Percentiles rank a stretch among this genome's conserved stretches.
Evolutionary conservation across 139 green algal genomes (phyloP).

Genomic region (Desmodesmus armatus): DNA sequence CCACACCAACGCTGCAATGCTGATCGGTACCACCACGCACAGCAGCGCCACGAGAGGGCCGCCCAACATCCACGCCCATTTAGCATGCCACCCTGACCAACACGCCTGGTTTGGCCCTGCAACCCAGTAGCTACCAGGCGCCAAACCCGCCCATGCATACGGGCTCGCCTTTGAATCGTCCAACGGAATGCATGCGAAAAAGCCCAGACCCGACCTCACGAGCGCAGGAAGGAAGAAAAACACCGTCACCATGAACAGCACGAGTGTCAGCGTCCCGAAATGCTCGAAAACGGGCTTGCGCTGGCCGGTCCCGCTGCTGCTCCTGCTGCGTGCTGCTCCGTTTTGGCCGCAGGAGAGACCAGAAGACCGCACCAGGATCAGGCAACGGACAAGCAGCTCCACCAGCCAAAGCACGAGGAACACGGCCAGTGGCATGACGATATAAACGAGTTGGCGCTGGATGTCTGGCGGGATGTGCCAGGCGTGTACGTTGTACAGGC

Average conservation of each 20-base stretch:
- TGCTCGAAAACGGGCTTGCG: not conserved
- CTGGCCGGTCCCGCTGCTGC: not conserved
- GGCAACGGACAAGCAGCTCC: not conserved
- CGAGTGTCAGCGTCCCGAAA: not conserved
- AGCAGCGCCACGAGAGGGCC: not conserved
- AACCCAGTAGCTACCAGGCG: constrained; percentile 5
- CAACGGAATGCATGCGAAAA: constrained; percentile 19
- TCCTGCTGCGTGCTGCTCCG: not conserved
- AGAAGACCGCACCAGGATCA: not conserved
- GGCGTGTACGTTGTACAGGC: not conserved
- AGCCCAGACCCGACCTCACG: not conserved
- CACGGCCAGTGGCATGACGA: constrained; percentile 2
- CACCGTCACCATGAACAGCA: not conserved
- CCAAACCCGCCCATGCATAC: constrained; percentile 3
- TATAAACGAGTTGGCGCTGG: not conserved
- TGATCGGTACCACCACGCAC: not conserved
- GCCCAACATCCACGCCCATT: not conserved
- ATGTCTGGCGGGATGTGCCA: not conserved
- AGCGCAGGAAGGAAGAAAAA: constrained; percentile 23
- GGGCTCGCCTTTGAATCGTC: not conserved
- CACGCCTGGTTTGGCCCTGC: constrained; percentile 10
- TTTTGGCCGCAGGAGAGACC: not conserved
- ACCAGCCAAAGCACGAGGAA: not conserved
- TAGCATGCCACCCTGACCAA: constrained; percentile 5
- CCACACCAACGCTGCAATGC: not conserved